Conservation (phyloP, 1,284 basidiomycete genomes). For the Pyrrhoderma lamaoense region DNA sequence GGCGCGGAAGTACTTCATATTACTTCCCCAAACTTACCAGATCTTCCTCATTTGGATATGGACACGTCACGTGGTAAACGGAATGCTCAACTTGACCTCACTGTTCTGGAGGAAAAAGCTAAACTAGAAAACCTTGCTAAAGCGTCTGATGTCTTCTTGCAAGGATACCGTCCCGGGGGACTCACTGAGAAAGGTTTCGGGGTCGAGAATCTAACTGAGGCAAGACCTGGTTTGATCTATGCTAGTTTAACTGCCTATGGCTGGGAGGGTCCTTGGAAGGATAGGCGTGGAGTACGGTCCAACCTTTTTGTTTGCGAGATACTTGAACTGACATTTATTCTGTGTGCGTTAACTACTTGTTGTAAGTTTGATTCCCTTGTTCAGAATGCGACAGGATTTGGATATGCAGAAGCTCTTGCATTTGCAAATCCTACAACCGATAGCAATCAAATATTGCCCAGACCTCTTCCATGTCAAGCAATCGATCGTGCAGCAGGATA, state of each 20-base stretch:
- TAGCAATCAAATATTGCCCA: slow-evolving; percentile 25
- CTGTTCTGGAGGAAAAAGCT: slow-evolving; percentile 25
- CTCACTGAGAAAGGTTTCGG: slow-evolving; percentile 47
- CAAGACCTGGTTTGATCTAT: slow-evolving; percentile 48
- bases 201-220: slow-evolving; percentile 31
- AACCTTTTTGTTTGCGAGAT: not conserved
- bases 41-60: slow-evolving; percentile 45
- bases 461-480: slow-evolving; percentile 52
- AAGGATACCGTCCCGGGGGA: slow-evolving; percentile 54
- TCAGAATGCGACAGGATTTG: slow-evolving; percentile 60
- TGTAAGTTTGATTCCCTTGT: slow-evolving; percentile 59
- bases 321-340: not conserved
- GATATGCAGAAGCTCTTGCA: slow-evolving; percentile 47
- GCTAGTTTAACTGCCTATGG: slow-evolving; percentile 56
- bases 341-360: not conserved
- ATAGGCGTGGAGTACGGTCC: slow-evolving; percentile 42
- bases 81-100: slow-evolving; percentile 54
- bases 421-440: slow-evolving; percentile 25
- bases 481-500: slow-evolving; percentile 58
- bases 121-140: slow-evolving; percentile 34
- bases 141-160: slow-evolving; percentile 56
- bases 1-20: slow-evolving; percentile 56
- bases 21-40: slow-evolving; percentile 50
- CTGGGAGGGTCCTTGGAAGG: slow-evolving; percentile 53
- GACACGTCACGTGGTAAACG: slow-evolving; percentile 64